These are phyloP conservation scores for Apophysomyces variabilis DNA, from an alignment of 371 early-diverging fungal genomes.

Conservation along the genomic window DNA sequence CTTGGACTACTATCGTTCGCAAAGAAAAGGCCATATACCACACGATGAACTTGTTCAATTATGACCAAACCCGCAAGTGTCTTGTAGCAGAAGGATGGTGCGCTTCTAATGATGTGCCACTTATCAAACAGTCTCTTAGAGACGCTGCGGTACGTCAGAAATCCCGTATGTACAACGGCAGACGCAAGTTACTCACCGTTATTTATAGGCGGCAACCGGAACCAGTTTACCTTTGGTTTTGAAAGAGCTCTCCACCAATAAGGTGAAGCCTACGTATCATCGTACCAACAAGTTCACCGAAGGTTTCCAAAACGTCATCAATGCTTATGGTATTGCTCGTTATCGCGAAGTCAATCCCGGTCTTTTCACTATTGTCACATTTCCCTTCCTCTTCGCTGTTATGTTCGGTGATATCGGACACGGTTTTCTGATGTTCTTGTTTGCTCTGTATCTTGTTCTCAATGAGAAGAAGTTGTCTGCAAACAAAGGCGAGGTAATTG, in stretches of 20 bases:
- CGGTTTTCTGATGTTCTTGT: conserved; percentile 85
- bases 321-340: conserved; percentile 98
- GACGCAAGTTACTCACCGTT: not conserved
- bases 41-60: conserved; percentile 93
- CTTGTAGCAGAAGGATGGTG: conserved; percentile 99
- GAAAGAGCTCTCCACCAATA: conserved; percentile 80
- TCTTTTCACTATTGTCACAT: conserved; percentile 96
- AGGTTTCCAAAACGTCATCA: conserved; percentile 97
- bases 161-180: not conserved
- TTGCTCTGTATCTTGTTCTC: conserved; percentile 79
- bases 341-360: conserved; percentile 99
- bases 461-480: conserved; percentile 82
- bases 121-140: conserved; percentile 82
- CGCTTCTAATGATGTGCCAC: conserved; percentile 80
- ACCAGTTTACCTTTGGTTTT: conserved; percentile 88
- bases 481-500: conserved; percentile 75
- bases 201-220: conserved; percentile 77
- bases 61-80: conserved; percentile 90
- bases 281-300: conserved; percentile 95
- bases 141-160: conserved; percentile 71
- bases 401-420: conserved; percentile 99
- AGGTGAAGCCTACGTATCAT: conserved; percentile 96
- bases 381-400: conserved; percentile 99
- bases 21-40: conserved; percentile 99
- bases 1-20: conserved; percentile 90